Evolutionary conservation across 176 grass and related monocot species (phyloP), one percentile per base, ranked within the genome.

Genomic region (Raddia guianensis): DNA sequence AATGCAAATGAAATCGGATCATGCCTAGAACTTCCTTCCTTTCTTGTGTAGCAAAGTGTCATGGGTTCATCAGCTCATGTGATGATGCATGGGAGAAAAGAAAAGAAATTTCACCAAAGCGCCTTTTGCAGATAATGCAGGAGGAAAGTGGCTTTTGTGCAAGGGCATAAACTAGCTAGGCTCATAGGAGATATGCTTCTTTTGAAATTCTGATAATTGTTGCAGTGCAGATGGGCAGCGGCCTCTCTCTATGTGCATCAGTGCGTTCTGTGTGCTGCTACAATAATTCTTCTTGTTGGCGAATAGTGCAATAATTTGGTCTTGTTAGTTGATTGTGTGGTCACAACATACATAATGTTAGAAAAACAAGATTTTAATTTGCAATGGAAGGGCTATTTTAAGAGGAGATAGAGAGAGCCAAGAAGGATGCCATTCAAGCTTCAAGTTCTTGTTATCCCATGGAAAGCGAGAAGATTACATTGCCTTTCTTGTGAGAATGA

Each of bases 41-140:
- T 86, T 58, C 76, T 56, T 69, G 46, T 48, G 45, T 81, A 54
- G 54, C 78, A 76, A 87, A 75, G 85, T 76, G 78, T 12, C 72
- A 51, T 47, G 85, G 34, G 54, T 27, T 27, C 27, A 27, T 27
- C 27, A 27, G 27, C 64, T 87, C 63, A 63, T 81, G 78, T 70
- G 85, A 76, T 9, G 45, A 12, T 69, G 71, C 63, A 76, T 81
- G 78, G 71, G 63, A 35, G 63, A 70, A 81, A 86, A 60, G 33
- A 5, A 43, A n/a, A 5, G 0, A 0, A 4, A 16, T 33, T 33
- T 57, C 12, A 27, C 5, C n/a, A 86, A 81, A 70, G 71, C 62
- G 69, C 9, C 16, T 21, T 12, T 46, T 9, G 15, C 37, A 63
- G 79, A 76, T 63, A 82, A 76, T 87, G 78, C 63, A 87, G 12